phyloP scores from a whole-genome alignment of 129 eudicot species.

The Pseudognaphalium luteoalbum region DNA sequence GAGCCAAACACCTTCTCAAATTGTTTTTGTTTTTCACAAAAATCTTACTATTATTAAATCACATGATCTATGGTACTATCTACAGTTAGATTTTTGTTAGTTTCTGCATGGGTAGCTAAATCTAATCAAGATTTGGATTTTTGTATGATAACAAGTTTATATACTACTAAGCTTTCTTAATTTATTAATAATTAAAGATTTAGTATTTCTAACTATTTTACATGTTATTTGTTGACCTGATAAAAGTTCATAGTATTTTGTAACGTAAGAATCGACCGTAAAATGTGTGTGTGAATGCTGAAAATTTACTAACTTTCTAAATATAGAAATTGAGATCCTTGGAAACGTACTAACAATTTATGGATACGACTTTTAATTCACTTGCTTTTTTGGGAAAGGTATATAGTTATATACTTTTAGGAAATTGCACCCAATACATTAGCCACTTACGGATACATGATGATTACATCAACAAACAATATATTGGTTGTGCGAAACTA shows the following conservation, averaged over 20 bases:
- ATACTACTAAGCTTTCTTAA: background rate
- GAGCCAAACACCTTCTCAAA: conserved; percentile 43
- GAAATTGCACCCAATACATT: background rate
- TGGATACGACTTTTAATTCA: background rate
- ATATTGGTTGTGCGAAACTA: background rate
- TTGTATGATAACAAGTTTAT: background rate
- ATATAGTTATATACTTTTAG: background rate
- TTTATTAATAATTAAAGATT: background rate
- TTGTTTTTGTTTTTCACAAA: background rate
- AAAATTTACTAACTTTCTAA: background rate
- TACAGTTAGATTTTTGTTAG: conserved; percentile 26
- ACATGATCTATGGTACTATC: conserved; percentile 17
- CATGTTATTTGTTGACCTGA: no score
- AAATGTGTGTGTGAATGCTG: background rate
- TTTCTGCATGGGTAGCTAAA: conserved; percentile 14
- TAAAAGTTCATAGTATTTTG: background rate
- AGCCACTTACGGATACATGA: background rate
- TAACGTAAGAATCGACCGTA: background rate
- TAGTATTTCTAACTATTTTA: no score
- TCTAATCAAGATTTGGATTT: conserved; percentile 9
- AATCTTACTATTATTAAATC: background rate
- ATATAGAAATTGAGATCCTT: background rate
- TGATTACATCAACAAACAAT: no score
- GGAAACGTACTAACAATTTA: background rate
- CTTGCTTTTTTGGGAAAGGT: background rate